Evolutionary conservation across 1,139 yeast species (phyloP), one percentile per base, ranked within the genome.

Genomic region (Sugiyamaella japonica): DNA sequence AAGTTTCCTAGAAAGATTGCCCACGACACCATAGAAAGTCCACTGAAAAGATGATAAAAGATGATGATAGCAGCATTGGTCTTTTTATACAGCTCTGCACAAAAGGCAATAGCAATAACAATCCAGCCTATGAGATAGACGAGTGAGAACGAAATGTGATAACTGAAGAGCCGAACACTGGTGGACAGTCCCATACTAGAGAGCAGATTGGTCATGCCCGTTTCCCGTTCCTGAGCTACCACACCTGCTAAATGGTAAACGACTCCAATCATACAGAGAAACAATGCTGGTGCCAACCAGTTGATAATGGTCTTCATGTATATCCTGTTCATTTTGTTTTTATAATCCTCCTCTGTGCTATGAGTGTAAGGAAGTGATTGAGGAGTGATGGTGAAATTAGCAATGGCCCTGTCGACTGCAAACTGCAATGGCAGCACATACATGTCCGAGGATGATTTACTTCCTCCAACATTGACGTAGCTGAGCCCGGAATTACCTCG

Each of bases 351-450:
- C 34, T 67, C 61, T 9, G 70, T 54, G 28, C 60, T 46, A 7
- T 66, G 56, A 2, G 75, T 71, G 58, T 59, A 71, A 0, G 72
- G 70, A 55, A 71, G 48, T 1, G 70, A 64, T 8, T 56, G 43
- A 3, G 73, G 72, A 7, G 64, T 61, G 1, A 53, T 55, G 8
- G 70, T 61, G 48, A 61, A 28, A 55, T 63, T 62, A 10, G 67
- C 61, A 38, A 71, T 66, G 1, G 74, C 72, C 17, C 58, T 60
- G 52, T 71, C 75, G n/a, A 71, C 58, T 2, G 74, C 74, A 69
- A 71, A 69, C 50, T 71, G 75, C 12, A 72, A 53, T 2, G 75
- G 75, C 38, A 71, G 56, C 13, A 70, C 61, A 49, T 57, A 62
- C 7, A 59, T 58, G 44, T 71, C 74, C n/a, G 63, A 66, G 7